Base-by-base conservation (phyloP, 2,329 filamentous ascomycete genomes). In the Fusarium sp. region DNA sequence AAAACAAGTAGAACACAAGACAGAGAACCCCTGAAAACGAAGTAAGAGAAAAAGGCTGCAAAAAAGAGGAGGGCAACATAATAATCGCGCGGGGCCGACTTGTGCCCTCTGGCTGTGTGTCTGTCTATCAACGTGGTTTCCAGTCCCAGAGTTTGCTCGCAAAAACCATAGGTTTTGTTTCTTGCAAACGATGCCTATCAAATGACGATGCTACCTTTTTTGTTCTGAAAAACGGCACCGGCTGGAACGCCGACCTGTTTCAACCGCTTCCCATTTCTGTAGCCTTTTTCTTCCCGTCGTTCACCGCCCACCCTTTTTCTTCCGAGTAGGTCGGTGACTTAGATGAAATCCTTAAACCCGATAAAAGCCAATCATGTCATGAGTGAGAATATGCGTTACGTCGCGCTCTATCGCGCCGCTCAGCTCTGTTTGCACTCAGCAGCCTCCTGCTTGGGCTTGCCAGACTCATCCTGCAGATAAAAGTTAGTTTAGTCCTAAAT, bases 371-470 rank as follows among this genome's bases (percentile, higher is more conserved):
- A 75, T 76, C 74, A 73, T 77, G 64, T 76, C 73, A 76, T 77
- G 63, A 76, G 62, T 66, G 57, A 63, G 58, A 67, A 63, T 63
- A 65, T 71, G 65, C 59, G 54, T 59, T 56, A 46, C 73, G 67
- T 72, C 46, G 63, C 54, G 58, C 87, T 74, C 86, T 83, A 77
- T 83, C 70, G 55, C 56, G 65, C 60, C 70, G 68, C 84, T 88
- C 90, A 97, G 86, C 93, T 97, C 86, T 97, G 94, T 89, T 97
- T 97, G 91, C 94, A 97, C 86, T 97, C 94, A 76, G 94, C 93
- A 76, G 94, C 91, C 85, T 97, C 94, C 85, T 96, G 94, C 88
- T 97, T 97, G 66, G 94, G 94, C 88, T 95, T 97, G 77, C 92
- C 91, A 73, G 90, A 90, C 80, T 95, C 94, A 80, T 97, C 93